Evolutionary conservation across 1,284 basidiomycete species (phyloP).

Genomic region (Cystobasidiaceae sp.): DNA sequence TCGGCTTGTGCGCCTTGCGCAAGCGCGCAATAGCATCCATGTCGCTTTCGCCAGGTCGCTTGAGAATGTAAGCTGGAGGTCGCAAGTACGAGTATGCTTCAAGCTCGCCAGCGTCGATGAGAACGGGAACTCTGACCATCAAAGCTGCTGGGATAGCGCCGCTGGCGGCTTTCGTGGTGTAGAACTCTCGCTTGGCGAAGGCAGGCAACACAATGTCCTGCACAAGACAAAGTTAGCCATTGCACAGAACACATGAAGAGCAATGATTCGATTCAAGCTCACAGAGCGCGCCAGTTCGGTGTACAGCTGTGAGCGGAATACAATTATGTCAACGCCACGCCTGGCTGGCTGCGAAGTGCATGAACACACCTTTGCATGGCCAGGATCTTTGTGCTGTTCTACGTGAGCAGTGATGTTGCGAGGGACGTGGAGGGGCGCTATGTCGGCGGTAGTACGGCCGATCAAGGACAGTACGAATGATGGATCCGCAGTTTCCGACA

Average conservation of each 20-base stretch:
- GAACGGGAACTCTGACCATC: conserved; percentile 1
- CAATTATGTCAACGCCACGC: too few relatives aligned
- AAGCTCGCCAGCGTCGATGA: not conserved
- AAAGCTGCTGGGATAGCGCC: conserved; percentile 6
- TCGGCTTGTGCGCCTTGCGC: not conserved
- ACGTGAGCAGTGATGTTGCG: not conserved
- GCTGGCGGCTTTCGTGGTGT: not conserved
- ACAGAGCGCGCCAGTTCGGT: not conserved
- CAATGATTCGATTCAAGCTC: too few relatives aligned
- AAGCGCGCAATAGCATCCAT: not conserved
- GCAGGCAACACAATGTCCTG: conserved; percentile 7
- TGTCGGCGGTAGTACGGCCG: not conserved
- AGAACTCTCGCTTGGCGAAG: not conserved
- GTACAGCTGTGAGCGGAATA: not conserved
- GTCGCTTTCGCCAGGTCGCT: not conserved
- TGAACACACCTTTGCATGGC: not conserved
- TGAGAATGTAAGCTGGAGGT: not conserved
- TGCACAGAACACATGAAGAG: too few relatives aligned
- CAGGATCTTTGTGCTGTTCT: not conserved
- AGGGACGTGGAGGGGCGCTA: not conserved
- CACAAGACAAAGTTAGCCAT: too few relatives aligned
- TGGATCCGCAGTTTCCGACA: not conserved
- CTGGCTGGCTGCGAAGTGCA: not conserved
- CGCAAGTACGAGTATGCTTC: not conserved
- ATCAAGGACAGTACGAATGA: not conserved